These are phyloP conservation scores for Clavulina sp. DNA, from an alignment of 768 basidiomycete genomes.

Conservation along the genomic window DNA sequence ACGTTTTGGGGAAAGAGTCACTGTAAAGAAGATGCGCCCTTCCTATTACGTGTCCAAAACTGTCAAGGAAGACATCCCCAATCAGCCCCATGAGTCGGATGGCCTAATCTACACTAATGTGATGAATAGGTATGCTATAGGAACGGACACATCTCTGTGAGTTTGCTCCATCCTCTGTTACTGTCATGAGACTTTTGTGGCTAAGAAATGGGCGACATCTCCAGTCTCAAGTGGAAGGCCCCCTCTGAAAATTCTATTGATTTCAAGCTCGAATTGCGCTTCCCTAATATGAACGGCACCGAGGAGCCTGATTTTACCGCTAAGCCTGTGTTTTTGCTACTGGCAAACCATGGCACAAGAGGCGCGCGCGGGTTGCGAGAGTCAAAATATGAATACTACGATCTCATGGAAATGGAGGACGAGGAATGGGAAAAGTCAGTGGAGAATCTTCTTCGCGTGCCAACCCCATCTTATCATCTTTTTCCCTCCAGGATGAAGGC, in stretches of 20 bases:
- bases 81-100: constrained; percentile 80
- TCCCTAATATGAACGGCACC: constrained; percentile 45
- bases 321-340: constrained; percentile 72
- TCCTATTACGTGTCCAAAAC: constrained; percentile 83
- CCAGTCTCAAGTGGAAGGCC: constrained; percentile 95
- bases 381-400: constrained; percentile 58
- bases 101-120: constrained; percentile 94
- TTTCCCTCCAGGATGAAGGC: constrained; percentile 52
- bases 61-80: constrained; percentile 66
- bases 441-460: constrained; percentile 4
- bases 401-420: constrained; percentile 69
- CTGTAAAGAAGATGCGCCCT: constrained; percentile 70
- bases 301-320: constrained; percentile 57
- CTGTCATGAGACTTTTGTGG: constrained; percentile 1
- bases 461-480: background rate
- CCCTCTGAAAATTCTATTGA: constrained; percentile 96
- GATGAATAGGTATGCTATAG: constrained; percentile 57
- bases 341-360: constrained; percentile 60
- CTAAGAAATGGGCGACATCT: background rate
- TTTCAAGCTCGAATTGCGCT: constrained; percentile 89
- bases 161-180: constrained; percentile 14
- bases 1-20: constrained; percentile 34
- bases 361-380: constrained; percentile 28
- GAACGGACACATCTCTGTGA: constrained; percentile 82
- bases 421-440: constrained; percentile 87